Evolutionary conservation across 345 rosid species (phyloP), one percentile per base, ranked within the genome.

Genomic region (Populus simonii): DNA sequence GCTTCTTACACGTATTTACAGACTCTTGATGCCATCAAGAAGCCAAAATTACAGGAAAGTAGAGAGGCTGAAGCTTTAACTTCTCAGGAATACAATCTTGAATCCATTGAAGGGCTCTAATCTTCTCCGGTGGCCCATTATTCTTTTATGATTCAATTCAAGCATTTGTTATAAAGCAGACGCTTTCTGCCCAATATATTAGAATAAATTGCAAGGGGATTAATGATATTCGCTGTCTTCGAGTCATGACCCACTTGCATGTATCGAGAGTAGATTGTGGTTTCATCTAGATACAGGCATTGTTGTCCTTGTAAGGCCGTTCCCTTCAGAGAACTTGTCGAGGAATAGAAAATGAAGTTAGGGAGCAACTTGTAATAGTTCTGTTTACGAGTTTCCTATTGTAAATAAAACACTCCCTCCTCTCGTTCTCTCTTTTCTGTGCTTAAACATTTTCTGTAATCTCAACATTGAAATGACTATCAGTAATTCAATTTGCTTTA

Each of bases 71-170:
- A 86, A 81, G 76, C 86, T 74, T 81, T 85, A 31, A 74, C 88
- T 18, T 76, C 89, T 70, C 83, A 91, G 82, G 89, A 89, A 83
- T 96, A 89, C 84, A 89, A 96, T 85, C 92, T 96, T 41, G 98
- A 96, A 85, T 90, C 98, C 33, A 94, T 96, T 78, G 90, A 89
- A 10, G 99, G 99, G 79, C 98, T 96, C 71, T 96, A 83, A 86
- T 68, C 16, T 59, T 20, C 11, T 79, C 33, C 22, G 78, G 66
- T 72, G 72, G 68, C 75, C 45, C 79, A n/a, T 68, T 38, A 79
- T 73, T 79, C 73, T 79, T 31, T 43, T 31, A 22, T 8, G 36
- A 66, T 73, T 79, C 62, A 27, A 61, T 12, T 67, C 23, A 5
- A n/a, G 20, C 47, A 78, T 63, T 72, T 78, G 35, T 66, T 53